These are phyloP conservation scores for Brassica cretica DNA, from an alignment of 345 rosid species.

Conservation along the genomic window DNA sequence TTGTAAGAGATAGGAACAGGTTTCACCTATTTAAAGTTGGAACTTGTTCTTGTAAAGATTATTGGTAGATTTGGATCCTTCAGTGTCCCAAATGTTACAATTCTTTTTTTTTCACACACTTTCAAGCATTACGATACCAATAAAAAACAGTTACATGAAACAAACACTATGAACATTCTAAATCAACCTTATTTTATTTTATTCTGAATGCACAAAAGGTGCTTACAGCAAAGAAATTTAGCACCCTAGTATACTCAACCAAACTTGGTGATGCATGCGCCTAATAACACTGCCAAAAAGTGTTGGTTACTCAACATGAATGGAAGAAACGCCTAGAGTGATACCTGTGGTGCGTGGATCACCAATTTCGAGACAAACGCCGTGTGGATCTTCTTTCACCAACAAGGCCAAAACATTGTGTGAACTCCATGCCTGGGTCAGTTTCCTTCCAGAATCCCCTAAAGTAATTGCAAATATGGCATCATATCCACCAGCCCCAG, in stretches of 20 bases:
- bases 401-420: conserved; percentile 73
- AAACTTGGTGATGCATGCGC: too few species aligned
- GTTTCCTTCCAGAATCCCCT: conserved; percentile 58
- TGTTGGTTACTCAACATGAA: too few species aligned
- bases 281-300: too few species aligned
- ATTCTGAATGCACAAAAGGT: too few species aligned
- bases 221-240: too few species aligned
- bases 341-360: conserved; percentile 72
- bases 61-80: conserved; percentile 50
- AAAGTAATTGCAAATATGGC: conserved; percentile 78
- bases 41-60: conserved; percentile 72
- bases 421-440: conserved; percentile 71
- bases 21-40: conserved; percentile 86
- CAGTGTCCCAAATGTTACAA: background rate
- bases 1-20: conserved; percentile 60
- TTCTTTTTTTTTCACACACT: background rate
- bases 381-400: conserved; percentile 88
- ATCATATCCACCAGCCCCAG: conserved; percentile 98
- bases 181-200: too few species aligned
- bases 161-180: too few species aligned
- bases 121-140: background rate
- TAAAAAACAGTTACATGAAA: too few species aligned
- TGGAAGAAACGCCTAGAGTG: conserved; percentile 39
- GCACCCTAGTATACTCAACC: too few species aligned
- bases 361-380: conserved; percentile 73